Conservation (phyloP, 306 rosid genomes). For the Albizia julibrissin region DNA sequence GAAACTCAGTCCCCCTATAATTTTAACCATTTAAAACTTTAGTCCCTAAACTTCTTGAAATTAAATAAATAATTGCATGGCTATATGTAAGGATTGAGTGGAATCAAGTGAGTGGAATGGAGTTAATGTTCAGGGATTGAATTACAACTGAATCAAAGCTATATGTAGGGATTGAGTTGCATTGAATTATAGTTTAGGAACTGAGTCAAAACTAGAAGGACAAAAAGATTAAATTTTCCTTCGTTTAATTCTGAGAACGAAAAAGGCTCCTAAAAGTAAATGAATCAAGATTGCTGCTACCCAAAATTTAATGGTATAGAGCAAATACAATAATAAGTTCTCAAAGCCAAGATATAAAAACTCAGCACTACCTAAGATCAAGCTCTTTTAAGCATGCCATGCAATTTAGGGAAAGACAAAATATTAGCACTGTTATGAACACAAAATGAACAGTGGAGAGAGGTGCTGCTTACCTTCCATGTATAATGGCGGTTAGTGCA, state of each 20-base stretch:
- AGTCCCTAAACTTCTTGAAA: no score
- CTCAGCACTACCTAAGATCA: background rate
- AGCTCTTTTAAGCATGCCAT: background rate
- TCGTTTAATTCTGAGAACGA: background rate
- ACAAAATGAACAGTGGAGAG: no score
- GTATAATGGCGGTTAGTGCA: conserved; percentile 87
- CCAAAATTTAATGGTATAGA: background rate
- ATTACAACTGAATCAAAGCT: background rate
- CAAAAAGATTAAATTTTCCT: no score
- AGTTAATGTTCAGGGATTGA: no score
- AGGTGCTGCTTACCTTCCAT: conserved; percentile 59
- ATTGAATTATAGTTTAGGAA: no score
- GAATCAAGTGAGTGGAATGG: no score
- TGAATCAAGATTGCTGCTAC: background rate
- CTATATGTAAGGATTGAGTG: no score
- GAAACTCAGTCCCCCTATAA: no score
- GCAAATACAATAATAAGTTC: background rate
- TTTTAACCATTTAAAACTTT: no score
- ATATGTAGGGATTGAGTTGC: background rate
- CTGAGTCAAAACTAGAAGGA: background rate
- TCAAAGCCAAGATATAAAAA: background rate
- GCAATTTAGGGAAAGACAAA: background rate
- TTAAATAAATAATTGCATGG: no score
- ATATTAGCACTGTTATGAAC: no score
- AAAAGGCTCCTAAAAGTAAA: background rate